Base-by-base conservation (phyloP, 768 basidiomycete genomes). In the Pisolithus microcarpus region DNA sequence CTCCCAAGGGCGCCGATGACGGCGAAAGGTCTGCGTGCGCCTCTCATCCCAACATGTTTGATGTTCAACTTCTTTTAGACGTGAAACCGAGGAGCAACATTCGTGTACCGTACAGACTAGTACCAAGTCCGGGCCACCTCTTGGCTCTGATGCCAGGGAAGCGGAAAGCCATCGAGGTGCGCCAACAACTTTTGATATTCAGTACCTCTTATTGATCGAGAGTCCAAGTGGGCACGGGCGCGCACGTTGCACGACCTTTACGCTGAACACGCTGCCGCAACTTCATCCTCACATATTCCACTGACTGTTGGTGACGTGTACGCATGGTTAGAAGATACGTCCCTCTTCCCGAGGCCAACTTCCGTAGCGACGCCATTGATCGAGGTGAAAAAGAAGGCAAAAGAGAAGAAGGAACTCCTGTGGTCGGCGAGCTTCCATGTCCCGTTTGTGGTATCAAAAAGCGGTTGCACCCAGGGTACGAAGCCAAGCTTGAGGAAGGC, bases 131-230 rank as follows among this genome's bases (percentile, higher is more conserved):
- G 2, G 56, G 61, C 8, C 70, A 73, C 4, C 59, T 75, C 6
- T 59, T 64, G 6, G 56, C 58, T 13, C 60, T 78, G 19, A 59
- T 71, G 4, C 65, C 65, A 43, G 76, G 76, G 30, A 71, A 73
- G 38, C 68, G 73, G 39, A 77, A 77, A 56, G 75, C 76, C 1
- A 67, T 78, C 4, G 77, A 77, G 66, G 76, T 76, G 28, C 36
- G 72, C 58, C 38, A 2, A 24, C 5, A 10, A 16, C 6, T 26
- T 28, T n/a, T 23, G 36, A n/a, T 42, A 49, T 9, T 21, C 30
- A 38, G 15, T 16, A 9, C 24, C 15, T 28, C 21, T 7, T 53
- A 21, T 47, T 58, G 37, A 60, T 46, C 8, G 36, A 30, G 45
- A 15, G 18, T 55, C 46, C 13, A 26, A 78, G 77, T 75, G 74